Evolutionary conservation across 2,329 filamentous ascomycete genomes (phyloP).

Genomic region (Botrytis squamosa): DNA sequence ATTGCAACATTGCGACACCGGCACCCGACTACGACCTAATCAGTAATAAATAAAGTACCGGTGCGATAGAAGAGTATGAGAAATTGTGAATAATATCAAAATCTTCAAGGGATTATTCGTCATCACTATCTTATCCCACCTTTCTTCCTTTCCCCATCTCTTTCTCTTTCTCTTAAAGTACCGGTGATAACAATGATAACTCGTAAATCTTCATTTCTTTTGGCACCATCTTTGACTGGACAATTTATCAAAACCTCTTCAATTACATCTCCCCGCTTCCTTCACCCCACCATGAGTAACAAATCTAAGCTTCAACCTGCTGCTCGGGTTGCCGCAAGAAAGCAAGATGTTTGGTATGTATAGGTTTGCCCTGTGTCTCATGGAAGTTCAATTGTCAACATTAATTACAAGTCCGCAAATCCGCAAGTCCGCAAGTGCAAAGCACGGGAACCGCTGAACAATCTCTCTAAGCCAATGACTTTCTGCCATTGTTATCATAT

Average conservation of each 20-base stretch:
- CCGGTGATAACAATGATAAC: slow-evolving; percentile 23
- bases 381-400: background rate
- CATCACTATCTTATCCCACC: background rate
- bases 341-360: slow-evolving; percentile 57
- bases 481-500: background rate
- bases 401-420: background rate
- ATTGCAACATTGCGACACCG: slow-evolving; percentile 19
- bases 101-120: background rate
- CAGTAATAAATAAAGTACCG: background rate
- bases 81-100: background rate
- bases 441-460: background rate
- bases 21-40: background rate
- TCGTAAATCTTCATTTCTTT: slow-evolving; percentile 18
- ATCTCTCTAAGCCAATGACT: background rate
- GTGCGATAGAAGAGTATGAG: background rate
- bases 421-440: background rate
- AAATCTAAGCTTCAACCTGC: slow-evolving; percentile 49
- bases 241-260: slow-evolving; percentile 9
- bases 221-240: slow-evolving; percentile 10
- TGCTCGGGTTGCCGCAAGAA: slow-evolving; percentile 51
- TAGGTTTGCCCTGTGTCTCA: background rate
- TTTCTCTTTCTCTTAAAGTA: background rate
- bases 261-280: slow-evolving; percentile 23
- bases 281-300: slow-evolving; percentile 35
- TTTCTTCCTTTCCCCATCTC: background rate